A percentile compares a stretch with the other conserved stretches of the same genome.
phyloP scores from a whole-genome alignment of 768 basidiomycete species.

The Asterophora parasitica region DNA sequence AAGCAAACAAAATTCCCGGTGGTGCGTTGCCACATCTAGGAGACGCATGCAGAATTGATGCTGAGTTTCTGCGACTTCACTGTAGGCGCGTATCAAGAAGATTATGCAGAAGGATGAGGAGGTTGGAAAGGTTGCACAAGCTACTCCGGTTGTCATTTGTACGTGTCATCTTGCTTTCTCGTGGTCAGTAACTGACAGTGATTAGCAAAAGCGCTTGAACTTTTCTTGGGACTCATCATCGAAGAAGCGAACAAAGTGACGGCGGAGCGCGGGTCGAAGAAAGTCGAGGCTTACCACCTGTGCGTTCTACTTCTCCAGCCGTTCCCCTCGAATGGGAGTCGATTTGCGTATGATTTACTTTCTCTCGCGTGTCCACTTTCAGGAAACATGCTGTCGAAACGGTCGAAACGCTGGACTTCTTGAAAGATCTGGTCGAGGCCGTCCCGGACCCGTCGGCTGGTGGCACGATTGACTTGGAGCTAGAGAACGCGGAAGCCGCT shows the following conservation, averaged over 20 bases:
- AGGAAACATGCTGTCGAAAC: slow-evolving; percentile 93
- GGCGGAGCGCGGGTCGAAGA: slow-evolving; percentile 70
- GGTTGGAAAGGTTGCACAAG: slow-evolving; percentile 96
- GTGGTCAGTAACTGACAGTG: background rate
- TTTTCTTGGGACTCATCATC: slow-evolving; percentile 83
- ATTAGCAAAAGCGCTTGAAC: slow-evolving; percentile 88
- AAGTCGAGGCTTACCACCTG: slow-evolving; percentile 92
- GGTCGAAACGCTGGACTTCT: slow-evolving; percentile 87
- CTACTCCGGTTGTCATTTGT: slow-evolving; percentile 97
- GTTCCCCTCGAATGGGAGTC: background rate
- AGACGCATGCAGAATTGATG: background rate
- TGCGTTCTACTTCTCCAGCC: slow-evolving; percentile 51
- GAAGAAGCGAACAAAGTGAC: slow-evolving; percentile 83
- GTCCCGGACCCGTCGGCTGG: slow-evolving; percentile 87
- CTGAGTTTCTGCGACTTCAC: background rate
- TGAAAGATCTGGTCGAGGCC: slow-evolving; percentile 83
- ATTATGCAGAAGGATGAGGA: slow-evolving; percentile 99
- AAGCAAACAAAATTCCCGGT: slow-evolving; percentile 91
- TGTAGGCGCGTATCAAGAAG: slow-evolving; percentile 93
- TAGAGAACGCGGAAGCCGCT: slow-evolving; percentile 44
- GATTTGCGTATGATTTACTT: background rate
- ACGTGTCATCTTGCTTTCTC: slow-evolving; percentile 26
- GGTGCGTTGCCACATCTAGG: slow-evolving; percentile 38
- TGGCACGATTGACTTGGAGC: slow-evolving; percentile 69
- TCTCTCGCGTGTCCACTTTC: slow-evolving; percentile 1